phyloP scores from a whole-genome alignment of 1,139 yeast genomes.

The Magnusiomyces tetraspermus region DNA sequence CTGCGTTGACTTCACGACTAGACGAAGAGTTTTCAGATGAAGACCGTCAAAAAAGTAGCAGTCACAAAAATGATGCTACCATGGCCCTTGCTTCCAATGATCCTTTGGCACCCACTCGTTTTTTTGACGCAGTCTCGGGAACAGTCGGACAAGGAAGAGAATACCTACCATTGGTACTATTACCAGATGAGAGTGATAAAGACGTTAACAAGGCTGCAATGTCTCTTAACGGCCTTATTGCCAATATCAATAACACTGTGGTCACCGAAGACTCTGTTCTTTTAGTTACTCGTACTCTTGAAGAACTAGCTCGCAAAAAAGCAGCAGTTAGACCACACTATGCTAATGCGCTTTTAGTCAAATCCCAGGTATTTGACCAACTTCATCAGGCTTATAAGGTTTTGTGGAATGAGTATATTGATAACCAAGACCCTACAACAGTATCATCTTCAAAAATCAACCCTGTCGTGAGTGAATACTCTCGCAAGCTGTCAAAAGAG shows the following conservation, averaged over 20 bases:
- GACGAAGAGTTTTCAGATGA: constrained; percentile 7
- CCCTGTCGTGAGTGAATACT: constrained; percentile 14
- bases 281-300: constrained; percentile 18
- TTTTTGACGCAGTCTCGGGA: constrained; percentile 27
- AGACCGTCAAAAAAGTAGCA: neutral
- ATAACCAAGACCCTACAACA: constrained; percentile 3
- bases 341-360: constrained; percentile 18
- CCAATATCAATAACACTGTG: constrained; percentile 25
- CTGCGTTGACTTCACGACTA: constrained; percentile 8
- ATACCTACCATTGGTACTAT: constrained; percentile 25
- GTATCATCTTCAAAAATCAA: no score
- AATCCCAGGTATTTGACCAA: constrained; percentile 18
- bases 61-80: constrained; percentile 7
- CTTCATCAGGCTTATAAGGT: constrained; percentile 16
- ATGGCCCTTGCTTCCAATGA: constrained; percentile 18
- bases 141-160: constrained; percentile 23
- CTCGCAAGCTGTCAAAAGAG: constrained; percentile 10
- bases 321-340: constrained; percentile 16
- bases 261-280: constrained; percentile 21
- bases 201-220: constrained; percentile 21
- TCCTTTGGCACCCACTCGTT: constrained; percentile 24
- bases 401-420: constrained; percentile 15
- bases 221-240: constrained; percentile 26
- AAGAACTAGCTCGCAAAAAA: constrained; percentile 18
- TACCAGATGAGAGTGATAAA: constrained; percentile 25